phyloP scores from a whole-genome alignment of 2,329 filamentous ascomycete species.

The Decorospora gaudefroyi region DNA sequence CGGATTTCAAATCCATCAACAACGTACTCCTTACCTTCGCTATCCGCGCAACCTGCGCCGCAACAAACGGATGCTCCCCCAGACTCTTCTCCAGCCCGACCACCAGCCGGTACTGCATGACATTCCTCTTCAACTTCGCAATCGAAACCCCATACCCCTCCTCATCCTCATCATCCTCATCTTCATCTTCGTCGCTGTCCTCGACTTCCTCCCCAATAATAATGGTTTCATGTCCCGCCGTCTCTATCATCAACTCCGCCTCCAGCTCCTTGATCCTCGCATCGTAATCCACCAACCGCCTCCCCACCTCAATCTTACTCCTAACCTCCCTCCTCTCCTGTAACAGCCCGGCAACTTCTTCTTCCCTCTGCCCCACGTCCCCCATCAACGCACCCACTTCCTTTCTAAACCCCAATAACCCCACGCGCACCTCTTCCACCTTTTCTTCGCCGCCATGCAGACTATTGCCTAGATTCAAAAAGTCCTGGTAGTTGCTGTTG shows the following conservation, averaged over 20 bases:
- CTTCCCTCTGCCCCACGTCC: slow-evolving; percentile 65
- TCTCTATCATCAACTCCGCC: slow-evolving; percentile 61
- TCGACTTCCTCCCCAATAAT: slow-evolving; percentile 17
- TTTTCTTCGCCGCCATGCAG: slow-evolving; percentile 87
- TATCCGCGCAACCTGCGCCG: slow-evolving; percentile 61
- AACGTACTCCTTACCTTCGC: slow-evolving; percentile 64
- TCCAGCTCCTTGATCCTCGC: slow-evolving; percentile 67
- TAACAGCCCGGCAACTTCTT: slow-evolving; percentile 66
- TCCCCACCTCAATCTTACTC: slow-evolving; percentile 65
- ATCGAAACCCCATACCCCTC: slow-evolving; percentile 38
- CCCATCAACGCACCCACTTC: slow-evolving; percentile 76
- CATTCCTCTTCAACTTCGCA: slow-evolving; percentile 59
- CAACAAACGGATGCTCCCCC: slow-evolving; percentile 66
- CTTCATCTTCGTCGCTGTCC: slow-evolving; percentile 36
- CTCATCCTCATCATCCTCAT: slow-evolving; percentile 44
- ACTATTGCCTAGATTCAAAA: slow-evolving; percentile 79
- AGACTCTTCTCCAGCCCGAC: slow-evolving; percentile 57
- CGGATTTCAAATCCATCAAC: slow-evolving; percentile 66
- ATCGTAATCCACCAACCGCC: slow-evolving; percentile 67
- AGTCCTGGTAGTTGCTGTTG: slow-evolving; percentile 92
- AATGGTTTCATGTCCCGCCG: slow-evolving; percentile 21
- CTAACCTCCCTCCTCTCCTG: slow-evolving; percentile 73
- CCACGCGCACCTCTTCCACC: slow-evolving; percentile 86
- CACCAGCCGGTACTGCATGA: slow-evolving; percentile 62
- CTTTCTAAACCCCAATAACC: slow-evolving; percentile 80